Percentiles rank a stretch among this genome's conserved stretches.
Evolutionary conservation across 805 yeast species (phyloP).

Genomic region (Maudiozyma bulderi): DNA sequence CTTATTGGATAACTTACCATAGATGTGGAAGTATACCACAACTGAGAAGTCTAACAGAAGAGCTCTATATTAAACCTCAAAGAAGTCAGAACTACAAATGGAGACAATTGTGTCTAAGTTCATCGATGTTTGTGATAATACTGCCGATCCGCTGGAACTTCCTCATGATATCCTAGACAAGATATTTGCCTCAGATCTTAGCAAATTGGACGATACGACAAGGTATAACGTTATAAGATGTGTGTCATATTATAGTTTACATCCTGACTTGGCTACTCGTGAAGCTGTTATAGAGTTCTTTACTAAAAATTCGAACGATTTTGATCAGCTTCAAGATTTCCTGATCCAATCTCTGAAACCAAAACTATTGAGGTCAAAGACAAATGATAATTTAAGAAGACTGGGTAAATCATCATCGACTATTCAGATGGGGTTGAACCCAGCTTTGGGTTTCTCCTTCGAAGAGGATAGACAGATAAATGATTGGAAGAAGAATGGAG

Average conservation of each 20-base stretch:
- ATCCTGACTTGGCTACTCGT: not conserved
- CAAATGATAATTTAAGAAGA: not conserved
- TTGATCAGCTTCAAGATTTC: not conserved
- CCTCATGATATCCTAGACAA: not conserved
- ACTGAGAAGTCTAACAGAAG: not conserved
- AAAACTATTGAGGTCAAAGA: constrained; percentile 4
- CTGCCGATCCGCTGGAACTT: not conserved
- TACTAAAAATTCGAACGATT: not conserved
- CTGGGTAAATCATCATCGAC: not conserved
- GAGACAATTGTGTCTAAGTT: not conserved
- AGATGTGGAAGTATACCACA: too few relatives aligned
- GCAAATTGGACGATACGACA: not conserved
- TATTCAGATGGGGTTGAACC: constrained; percentile 8
- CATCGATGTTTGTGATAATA: not conserved
- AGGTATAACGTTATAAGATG: not conserved
- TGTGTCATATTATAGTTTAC: not conserved
- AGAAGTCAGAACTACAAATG: not conserved
- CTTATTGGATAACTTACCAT: too few relatives aligned
- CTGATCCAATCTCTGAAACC: constrained; percentile 6
- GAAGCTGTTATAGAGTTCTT: not conserved
- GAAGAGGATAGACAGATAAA: constrained; percentile 15
- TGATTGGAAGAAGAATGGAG: constrained; percentile 19
- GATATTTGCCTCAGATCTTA: not conserved
- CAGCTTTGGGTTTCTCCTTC: constrained; percentile 9
- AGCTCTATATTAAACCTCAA: not conserved